Percentiles rank a stretch among this genome's conserved stretches.
These are phyloP conservation scores for Coccomyxa sp. DNA, from an alignment of 139 green algal genomes.

Conservation along the genomic window DNA sequence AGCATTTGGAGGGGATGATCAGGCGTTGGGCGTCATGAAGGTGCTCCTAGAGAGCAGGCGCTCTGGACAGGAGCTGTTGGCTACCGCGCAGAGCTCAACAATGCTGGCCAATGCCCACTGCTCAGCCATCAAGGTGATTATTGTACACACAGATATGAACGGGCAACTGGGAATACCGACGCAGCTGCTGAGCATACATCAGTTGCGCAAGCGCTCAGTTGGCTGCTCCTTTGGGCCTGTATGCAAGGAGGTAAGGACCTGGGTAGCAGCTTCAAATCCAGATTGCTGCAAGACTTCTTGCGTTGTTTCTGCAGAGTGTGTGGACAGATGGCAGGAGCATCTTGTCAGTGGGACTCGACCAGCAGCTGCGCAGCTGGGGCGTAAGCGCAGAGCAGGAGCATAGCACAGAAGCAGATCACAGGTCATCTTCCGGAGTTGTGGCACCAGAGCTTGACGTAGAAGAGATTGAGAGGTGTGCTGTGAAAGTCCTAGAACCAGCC, in stretches of 20 bases:
- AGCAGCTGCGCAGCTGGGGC: slow-evolving; percentile 35
- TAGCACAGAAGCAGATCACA: not conserved
- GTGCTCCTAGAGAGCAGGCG: not conserved
- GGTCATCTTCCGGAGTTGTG: not conserved
- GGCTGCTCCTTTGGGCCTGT: too few species aligned
- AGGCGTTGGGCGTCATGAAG: slow-evolving; percentile 13
- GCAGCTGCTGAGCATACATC: too few species aligned
- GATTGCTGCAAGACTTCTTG: too few species aligned
- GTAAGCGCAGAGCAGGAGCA: not conserved
- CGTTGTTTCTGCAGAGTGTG: not conserved
- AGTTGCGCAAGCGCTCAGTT: too few species aligned
- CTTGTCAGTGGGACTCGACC: slow-evolving; percentile 35
- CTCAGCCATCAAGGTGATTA: slow-evolving; percentile 32
- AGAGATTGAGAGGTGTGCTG: not conserved
- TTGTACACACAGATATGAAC: too few species aligned
- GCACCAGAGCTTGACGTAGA: not conserved
- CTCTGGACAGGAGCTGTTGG: not conserved
- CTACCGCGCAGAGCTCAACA: not conserved
- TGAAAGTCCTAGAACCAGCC: not conserved
- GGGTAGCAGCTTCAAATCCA: too few species aligned
- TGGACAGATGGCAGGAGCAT: slow-evolving; percentile 14
- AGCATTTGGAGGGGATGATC: slow-evolving; percentile 40
- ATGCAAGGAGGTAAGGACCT: too few species aligned
- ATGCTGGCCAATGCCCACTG: slow-evolving; percentile 28
- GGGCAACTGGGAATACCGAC: too few species aligned